Conservation (phyloP, 2,329 filamentous ascomycete genomes). For the Emydomyces testavorans region DNA sequence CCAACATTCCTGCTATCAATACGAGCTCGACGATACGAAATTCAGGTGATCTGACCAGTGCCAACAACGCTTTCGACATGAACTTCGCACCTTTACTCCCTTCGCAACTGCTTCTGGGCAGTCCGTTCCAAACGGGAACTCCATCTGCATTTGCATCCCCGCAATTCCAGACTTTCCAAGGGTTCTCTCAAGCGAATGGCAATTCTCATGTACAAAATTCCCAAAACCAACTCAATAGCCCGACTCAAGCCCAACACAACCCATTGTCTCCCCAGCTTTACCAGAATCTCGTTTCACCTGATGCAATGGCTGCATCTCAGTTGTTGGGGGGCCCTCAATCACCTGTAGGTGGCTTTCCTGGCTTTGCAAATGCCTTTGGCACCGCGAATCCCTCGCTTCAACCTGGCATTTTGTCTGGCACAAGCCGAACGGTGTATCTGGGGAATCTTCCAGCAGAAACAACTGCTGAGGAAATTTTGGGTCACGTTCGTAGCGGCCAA, state of each 20-base stretch:
- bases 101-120: constrained; percentile 86
- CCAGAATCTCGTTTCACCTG: constrained; percentile 74
- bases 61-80: constrained; percentile 84
- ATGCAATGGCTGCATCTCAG: constrained; percentile 67
- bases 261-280: constrained; percentile 70
- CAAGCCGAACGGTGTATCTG: constrained; percentile 91
- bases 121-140: constrained; percentile 90
- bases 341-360: constrained; percentile 63
- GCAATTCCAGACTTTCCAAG: constrained; percentile 76
- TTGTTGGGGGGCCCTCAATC: constrained; percentile 75
- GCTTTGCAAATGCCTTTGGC: constrained; percentile 48
- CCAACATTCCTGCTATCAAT: constrained; percentile 84
- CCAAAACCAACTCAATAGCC: constrained; percentile 56
- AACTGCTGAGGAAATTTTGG: constrained; percentile 87
- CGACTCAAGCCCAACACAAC: constrained; percentile 56
- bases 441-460: constrained; percentile 99
- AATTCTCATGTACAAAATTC: constrained; percentile 45
- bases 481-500: constrained; percentile 91
- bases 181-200: constrained; percentile 55
- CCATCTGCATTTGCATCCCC: constrained; percentile 81
- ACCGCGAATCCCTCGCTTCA: constrained; percentile 62
- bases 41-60: constrained; percentile 65
- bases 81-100: constrained; percentile 94
- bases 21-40: constrained; percentile 56
- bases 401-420: constrained; percentile 73